Evolutionary conservation across 208 protist species (phyloP).

Genomic region (Crithidia acanthocephali): DNA sequence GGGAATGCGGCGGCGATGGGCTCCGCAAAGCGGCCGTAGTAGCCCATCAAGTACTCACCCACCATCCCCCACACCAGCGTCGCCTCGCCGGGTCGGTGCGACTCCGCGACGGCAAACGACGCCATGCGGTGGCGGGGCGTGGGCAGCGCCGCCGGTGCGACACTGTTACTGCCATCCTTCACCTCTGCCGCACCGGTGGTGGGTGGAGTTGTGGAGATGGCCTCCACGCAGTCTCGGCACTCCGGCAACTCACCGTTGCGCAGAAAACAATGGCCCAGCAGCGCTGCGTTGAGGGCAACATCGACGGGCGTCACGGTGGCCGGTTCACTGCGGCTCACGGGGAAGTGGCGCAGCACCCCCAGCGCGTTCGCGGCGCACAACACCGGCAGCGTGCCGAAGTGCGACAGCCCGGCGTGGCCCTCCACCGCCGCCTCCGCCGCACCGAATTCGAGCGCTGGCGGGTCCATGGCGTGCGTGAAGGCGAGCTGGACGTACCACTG

Average conservation of each 20-base stretch:
- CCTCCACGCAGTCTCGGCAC: conserved; percentile 13
- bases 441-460: conserved; percentile 59
- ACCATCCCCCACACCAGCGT: conserved; percentile 83
- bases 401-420: conserved; percentile 7
- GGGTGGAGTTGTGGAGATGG: neutral
- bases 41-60: conserved; percentile 73
- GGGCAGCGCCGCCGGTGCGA: neutral
- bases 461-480: conserved; percentile 42
- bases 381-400: conserved; percentile 38
- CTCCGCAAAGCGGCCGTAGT: conserved; percentile 55
- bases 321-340: conserved; percentile 40
- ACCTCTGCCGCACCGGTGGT: too few species aligned
- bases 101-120: conserved; percentile 31
- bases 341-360: conserved; percentile 55
- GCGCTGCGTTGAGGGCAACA: conserved; percentile 55
- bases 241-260: conserved; percentile 15
- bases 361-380: conserved; percentile 64
- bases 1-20: conserved; percentile 42
- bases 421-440: conserved; percentile 31
- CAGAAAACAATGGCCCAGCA: conserved; percentile 31
- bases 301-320: conserved; percentile 66
- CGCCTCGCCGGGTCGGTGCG: conserved; percentile 15
- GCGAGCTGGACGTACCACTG: conserved; percentile 34
- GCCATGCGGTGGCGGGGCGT: conserved; percentile 18
- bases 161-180: neutral